These are phyloP conservation scores for Bruguiera gymnorhiza DNA, from an alignment of 345 rosid genomes.

Conservation along the genomic window DNA sequence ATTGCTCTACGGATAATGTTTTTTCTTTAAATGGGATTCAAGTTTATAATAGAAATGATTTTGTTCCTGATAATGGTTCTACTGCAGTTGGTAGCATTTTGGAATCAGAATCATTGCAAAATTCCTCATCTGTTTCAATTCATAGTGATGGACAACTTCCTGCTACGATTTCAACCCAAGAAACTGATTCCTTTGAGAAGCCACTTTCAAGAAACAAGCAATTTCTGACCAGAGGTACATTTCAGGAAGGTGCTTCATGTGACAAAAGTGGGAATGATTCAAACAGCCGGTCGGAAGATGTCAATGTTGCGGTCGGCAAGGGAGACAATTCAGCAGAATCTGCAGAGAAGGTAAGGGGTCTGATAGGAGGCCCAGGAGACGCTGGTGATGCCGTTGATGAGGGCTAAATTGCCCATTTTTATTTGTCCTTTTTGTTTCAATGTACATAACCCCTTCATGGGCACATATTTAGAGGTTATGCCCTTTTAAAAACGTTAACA, in stretches of 20 bases:
- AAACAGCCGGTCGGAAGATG: neutral
- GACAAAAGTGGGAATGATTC: constrained; percentile 3
- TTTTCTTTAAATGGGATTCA: constrained; percentile 1
- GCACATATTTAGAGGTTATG: neutral
- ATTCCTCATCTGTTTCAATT: neutral
- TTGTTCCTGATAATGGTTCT: constrained; percentile 2
- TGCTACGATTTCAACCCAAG: constrained; percentile 13
- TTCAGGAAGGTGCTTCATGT: constrained; percentile 11
- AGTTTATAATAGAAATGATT: neutral
- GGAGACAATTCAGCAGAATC: neutral
- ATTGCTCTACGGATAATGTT: neutral
- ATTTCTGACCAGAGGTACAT: constrained; percentile 1
- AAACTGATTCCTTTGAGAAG: constrained; percentile 8
- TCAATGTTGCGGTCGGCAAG: neutral
- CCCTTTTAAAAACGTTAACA: neutral
- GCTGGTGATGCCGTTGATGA: constrained; percentile 3
- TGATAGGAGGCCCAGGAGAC: constrained; percentile 12
- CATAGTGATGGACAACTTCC: constrained; percentile 5
- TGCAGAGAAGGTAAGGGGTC: constrained; percentile 4
- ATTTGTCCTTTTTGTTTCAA: neutral
- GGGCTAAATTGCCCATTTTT: constrained; percentile 4
- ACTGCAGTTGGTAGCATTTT: constrained; percentile 1
- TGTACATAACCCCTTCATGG: neutral
- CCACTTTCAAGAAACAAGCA: neutral
- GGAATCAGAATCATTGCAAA: constrained; percentile 10